Percentiles rank a stretch among this genome's conserved stretches.
Evolutionary conservation across 345 rosid species (phyloP).

Genomic region (Mallotus nudiflorus): DNA sequence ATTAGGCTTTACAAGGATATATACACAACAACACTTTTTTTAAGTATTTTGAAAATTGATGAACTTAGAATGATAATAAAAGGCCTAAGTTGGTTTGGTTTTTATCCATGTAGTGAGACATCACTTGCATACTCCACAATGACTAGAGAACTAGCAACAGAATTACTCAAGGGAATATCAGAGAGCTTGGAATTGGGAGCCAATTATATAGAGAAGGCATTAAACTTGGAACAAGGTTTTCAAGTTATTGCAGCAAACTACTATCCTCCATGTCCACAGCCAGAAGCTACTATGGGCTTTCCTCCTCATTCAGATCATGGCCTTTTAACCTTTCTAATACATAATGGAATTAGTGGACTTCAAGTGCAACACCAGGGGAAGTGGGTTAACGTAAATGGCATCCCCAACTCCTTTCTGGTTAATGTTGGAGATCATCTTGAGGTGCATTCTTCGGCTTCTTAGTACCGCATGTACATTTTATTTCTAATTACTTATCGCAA

Average conservation of each 20-base stretch:
- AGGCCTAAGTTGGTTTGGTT: neutral
- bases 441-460: slow-evolving; percentile 21
- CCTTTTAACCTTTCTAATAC: slow-evolving; percentile 44
- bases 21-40: no score
- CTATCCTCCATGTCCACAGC: slow-evolving; percentile 61
- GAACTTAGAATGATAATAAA: no score
- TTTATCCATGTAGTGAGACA: slow-evolving; percentile 30
- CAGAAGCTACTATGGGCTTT: slow-evolving; percentile 56
- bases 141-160: slow-evolving; percentile 33
- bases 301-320: slow-evolving; percentile 64
- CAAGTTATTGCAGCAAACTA: slow-evolving; percentile 38
- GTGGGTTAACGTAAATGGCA: slow-evolving; percentile 43
- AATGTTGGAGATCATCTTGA: slow-evolving; percentile 54
- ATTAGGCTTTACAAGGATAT: no score
- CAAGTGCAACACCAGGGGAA: slow-evolving; percentile 47
- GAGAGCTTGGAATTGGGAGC: slow-evolving; percentile 51
- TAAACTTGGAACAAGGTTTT: slow-evolving; percentile 32
- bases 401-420: slow-evolving; percentile 46
- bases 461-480: no score
- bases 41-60: no score
- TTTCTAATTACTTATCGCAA: no score
- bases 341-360: slow-evolving; percentile 48
- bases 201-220: slow-evolving; percentile 26
- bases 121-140: slow-evolving; percentile 31
- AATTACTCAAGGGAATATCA: slow-evolving; percentile 43